Percentiles rank a stretch among this genome's conserved stretches.
Conservation (phyloP, 2,329 filamentous ascomycete species). For the Furcasterigmium furcatum region DNA sequence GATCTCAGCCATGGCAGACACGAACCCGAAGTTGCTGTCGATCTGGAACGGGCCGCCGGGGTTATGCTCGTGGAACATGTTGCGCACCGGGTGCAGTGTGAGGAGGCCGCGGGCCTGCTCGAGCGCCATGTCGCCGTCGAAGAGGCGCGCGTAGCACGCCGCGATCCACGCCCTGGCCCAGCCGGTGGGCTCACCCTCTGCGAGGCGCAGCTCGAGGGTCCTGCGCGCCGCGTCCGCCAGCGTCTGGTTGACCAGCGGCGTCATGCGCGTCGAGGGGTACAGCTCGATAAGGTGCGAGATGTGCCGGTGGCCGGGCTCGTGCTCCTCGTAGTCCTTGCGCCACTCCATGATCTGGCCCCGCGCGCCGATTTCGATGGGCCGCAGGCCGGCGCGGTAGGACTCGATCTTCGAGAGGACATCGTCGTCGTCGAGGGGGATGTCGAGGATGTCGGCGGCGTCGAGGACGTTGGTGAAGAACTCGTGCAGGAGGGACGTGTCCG, state of each 20-base stretch:
- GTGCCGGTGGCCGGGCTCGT: slow-evolving; percentile 46
- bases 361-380: slow-evolving; percentile 1
- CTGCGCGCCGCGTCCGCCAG: slow-evolving; percentile 15
- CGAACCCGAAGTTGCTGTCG: slow-evolving; percentile 45
- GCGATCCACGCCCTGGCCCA: not conserved
- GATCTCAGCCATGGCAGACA: slow-evolving; percentile 39
- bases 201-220: slow-evolving; percentile 5
- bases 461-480: slow-evolving; percentile 6
- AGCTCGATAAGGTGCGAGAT: slow-evolving; percentile 46
- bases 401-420: not conserved
- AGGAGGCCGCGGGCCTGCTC: slow-evolving; percentile 30
- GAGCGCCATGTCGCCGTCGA: slow-evolving; percentile 27
- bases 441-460: slow-evolving; percentile 3
- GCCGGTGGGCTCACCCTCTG: not conserved
- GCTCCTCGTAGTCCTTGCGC: slow-evolving; percentile 27
- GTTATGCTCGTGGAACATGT: slow-evolving; percentile 29
- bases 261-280: slow-evolving; percentile 33
- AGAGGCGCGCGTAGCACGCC: slow-evolving; percentile 33
- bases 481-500: slow-evolving; percentile 2
- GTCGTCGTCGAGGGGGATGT: slow-evolving; percentile 1
- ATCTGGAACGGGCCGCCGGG: slow-evolving; percentile 34
- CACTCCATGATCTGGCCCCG: slow-evolving; percentile 8
- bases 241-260: slow-evolving; percentile 19
- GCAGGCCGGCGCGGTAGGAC: slow-evolving; percentile 1
- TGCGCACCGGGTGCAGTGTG: slow-evolving; percentile 31